phyloP scores from a whole-genome alignment of 768 basidiomycete species.

The Auricularia heimuer region DNA sequence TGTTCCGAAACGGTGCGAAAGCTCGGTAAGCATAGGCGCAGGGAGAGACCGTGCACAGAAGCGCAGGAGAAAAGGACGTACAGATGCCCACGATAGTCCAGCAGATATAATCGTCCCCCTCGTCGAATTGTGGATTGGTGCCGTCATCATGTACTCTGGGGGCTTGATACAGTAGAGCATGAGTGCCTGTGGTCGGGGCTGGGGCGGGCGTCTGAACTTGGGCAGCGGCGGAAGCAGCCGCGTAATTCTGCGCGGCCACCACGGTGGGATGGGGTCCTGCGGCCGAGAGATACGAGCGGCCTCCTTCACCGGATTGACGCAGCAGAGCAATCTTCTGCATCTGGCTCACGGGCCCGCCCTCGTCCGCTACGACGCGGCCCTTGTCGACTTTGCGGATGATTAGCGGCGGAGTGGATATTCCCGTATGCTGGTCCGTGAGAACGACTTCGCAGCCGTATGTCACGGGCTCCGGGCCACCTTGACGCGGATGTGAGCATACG shows the following conservation, averaged over 20 bases:
- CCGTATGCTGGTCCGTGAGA: conserved; percentile 74
- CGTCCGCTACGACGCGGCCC: conserved; percentile 73
- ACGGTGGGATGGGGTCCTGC: conserved; percentile 61
- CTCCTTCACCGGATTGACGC: conserved; percentile 62
- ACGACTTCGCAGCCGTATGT: conserved; percentile 87
- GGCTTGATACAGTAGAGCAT: conserved; percentile 68
- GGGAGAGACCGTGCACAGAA: background rate
- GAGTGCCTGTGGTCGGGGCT: conserved; percentile 44
- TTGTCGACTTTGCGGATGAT: conserved; percentile 91
- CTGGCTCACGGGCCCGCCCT: conserved; percentile 88
- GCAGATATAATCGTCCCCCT: conserved; percentile 89
- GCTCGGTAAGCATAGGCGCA: too few species aligned
- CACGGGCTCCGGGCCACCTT: conserved; percentile 63
- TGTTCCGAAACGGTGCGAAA: conserved; percentile 17
- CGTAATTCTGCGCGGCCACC: conserved; percentile 1
- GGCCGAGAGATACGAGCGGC: conserved; percentile 80
- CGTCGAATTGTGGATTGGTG: conserved; percentile 65
- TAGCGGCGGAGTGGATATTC: conserved; percentile 76
- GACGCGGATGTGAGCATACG: background rate
- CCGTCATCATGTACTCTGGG: conserved; percentile 76
- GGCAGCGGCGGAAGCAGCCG: background rate
- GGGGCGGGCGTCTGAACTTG: background rate
- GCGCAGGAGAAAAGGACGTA: conserved; percentile 22
- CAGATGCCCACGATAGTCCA: conserved; percentile 97
- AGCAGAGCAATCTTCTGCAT: conserved; percentile 95